Evolutionary conservation across 2,329 filamentous ascomycete genomes (phyloP).

Genomic region (Xylaria polymorpha): DNA sequence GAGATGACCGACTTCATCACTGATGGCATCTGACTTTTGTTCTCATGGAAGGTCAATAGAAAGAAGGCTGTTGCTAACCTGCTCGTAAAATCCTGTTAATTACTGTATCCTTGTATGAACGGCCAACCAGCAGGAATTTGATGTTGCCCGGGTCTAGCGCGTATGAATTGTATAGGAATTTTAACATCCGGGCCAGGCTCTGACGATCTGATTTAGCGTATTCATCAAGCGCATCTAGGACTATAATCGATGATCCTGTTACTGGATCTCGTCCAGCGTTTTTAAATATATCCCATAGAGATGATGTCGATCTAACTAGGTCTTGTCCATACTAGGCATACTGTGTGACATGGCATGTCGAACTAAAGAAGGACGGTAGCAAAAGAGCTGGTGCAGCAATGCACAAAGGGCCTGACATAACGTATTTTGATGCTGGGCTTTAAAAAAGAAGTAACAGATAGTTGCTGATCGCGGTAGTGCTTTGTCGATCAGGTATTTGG

Average conservation of each 20-base stretch:
- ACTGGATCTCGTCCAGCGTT: slow-evolving; percentile 17
- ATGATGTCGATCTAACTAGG: slow-evolving; percentile 5
- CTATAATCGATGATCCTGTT: slow-evolving; percentile 23
- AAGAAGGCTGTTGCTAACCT: too few relatives aligned
- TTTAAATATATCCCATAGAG: slow-evolving; percentile 19
- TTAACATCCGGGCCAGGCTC: background rate
- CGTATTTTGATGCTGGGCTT: slow-evolving; percentile 35
- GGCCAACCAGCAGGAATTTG: slow-evolving; percentile 30
- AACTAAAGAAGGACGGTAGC: slow-evolving; percentile 9
- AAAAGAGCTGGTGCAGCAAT: slow-evolving; percentile 33
- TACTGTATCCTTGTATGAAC: slow-evolving; percentile 27
- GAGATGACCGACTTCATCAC: slow-evolving; percentile 26
- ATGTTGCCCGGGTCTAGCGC: background rate
- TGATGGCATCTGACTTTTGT: slow-evolving; percentile 13
- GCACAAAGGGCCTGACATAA: slow-evolving; percentile 29
- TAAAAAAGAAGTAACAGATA: slow-evolving; percentile 36
- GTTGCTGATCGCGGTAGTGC: slow-evolving; percentile 21
- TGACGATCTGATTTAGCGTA: slow-evolving; percentile 23
- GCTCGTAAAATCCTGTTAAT: slow-evolving; percentile 20
- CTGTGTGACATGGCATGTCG: slow-evolving; percentile 9
- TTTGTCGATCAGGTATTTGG: slow-evolving; percentile 32
- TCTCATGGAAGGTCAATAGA: slow-evolving; percentile 11
- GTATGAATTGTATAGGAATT: slow-evolving; percentile 2
- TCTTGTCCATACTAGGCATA: slow-evolving; percentile 1
- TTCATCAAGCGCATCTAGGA: slow-evolving; percentile 35